A percentile compares a stretch with the other conserved stretches of the same genome.
phyloP scores from a whole-genome alignment of 768 basidiomycete species.

The Lactarius quietus region DNA sequence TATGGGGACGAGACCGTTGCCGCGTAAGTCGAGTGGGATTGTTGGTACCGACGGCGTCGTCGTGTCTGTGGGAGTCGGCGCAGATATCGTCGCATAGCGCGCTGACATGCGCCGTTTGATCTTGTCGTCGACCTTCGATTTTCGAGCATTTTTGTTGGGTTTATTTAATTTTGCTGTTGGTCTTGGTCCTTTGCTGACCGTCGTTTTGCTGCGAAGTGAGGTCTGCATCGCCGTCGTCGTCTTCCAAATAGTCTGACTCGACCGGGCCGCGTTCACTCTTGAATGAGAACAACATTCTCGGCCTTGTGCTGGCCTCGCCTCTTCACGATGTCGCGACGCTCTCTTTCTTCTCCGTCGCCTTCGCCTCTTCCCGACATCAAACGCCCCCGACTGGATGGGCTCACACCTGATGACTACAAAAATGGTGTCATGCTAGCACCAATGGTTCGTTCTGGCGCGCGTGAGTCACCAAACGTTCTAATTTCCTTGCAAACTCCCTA shows the following conservation, averaged over 20 bases:
- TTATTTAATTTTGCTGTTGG: constrained; percentile 22
- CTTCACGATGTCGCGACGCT: constrained; percentile 23
- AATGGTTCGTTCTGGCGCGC: constrained; percentile 93
- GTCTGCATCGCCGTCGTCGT: constrained; percentile 33
- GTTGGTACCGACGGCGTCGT: constrained; percentile 58
- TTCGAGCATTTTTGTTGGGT: constrained; percentile 33
- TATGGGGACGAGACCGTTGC: constrained; percentile 35
- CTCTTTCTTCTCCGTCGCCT: constrained; percentile 19
- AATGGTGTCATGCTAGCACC: constrained; percentile 94
- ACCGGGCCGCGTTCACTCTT: background rate
- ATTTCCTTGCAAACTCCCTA: background rate
- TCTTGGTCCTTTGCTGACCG: constrained; percentile 17
- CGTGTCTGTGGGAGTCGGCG: constrained; percentile 62
- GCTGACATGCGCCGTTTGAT: constrained; percentile 96
- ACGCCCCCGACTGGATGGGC: constrained; percentile 31
- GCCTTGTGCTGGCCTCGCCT: background rate
- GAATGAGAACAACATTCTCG: background rate
- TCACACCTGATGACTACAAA: constrained; percentile 73
- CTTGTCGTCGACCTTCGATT: constrained; percentile 70
- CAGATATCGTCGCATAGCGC: constrained; percentile 84
- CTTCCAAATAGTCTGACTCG: background rate
- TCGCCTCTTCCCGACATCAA: constrained; percentile 21
- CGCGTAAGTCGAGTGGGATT: constrained; percentile 44
- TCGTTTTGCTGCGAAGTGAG: constrained; percentile 31
- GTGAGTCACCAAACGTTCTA: constrained; percentile 44